Conservation (phyloP, 306 rosid genomes). For the Arachis hypogaea region DNA sequence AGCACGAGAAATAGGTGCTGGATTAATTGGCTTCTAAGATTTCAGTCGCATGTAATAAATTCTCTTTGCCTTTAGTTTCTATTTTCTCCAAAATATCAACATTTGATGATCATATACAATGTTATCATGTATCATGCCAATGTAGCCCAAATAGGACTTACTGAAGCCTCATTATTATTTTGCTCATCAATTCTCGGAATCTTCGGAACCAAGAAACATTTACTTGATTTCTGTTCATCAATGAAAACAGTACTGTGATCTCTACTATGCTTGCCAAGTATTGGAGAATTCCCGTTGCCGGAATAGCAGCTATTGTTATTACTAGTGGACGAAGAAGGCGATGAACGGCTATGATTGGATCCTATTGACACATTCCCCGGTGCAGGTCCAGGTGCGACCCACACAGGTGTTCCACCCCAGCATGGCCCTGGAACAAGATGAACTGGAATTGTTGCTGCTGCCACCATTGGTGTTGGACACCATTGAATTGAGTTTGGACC, state of each 20-base stretch:
- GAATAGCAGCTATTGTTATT: constrained; percentile 53
- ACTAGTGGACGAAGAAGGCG: constrained; percentile 50
- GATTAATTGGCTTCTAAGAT: constrained; percentile 47
- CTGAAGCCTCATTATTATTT: constrained; percentile 43
- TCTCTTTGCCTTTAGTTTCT: constrained; percentile 43
- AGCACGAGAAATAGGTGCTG: constrained; percentile 41
- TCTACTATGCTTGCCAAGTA: constrained; percentile 65
- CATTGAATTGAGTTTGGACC: constrained; percentile 49
- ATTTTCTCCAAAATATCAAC: constrained; percentile 9
- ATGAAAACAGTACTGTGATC: constrained; percentile 33
- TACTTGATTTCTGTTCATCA: constrained; percentile 53
- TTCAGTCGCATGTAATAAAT: constrained; percentile 39
- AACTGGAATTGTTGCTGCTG: constrained; percentile 52
- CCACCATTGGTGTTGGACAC: constrained; percentile 50
- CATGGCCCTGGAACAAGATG: constrained; percentile 53
- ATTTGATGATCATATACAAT: constrained; percentile 18
- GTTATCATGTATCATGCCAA: constrained; percentile 41
- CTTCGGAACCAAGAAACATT: constrained; percentile 51
- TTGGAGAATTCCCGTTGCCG: constrained; percentile 49
- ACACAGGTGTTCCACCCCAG: constrained; percentile 52
- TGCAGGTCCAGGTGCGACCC: constrained; percentile 33
- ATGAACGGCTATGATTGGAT: constrained; percentile 48
- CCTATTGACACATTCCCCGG: constrained; percentile 43
- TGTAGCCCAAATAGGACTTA: constrained; percentile 47
- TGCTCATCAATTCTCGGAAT: constrained; percentile 49